Evolutionary conservation across 225 moss, liverwort and hornwort genomes (phyloP).

Genomic region (Pseudisothecium myosuroides): DNA sequence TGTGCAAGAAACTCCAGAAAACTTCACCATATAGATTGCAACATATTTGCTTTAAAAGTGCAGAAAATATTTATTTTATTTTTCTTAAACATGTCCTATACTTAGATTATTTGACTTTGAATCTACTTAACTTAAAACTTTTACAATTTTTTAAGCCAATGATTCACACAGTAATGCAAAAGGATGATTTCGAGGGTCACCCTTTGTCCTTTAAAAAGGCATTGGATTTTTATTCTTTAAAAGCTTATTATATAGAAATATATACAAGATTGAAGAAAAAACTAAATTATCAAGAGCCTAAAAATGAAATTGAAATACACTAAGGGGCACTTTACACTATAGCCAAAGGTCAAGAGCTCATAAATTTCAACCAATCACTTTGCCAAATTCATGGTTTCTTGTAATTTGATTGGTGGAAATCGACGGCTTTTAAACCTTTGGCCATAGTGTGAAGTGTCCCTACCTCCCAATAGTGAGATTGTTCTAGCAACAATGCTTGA

Average conservation of each 20-base stretch:
- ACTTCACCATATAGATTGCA: background rate
- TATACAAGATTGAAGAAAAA: background rate
- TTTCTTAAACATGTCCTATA: fast-evolving
- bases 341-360: fast-evolving
- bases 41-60: background rate
- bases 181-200: no score
- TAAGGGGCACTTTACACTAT: no score
- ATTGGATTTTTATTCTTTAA: no score
- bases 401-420: background rate
- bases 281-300: fast-evolving
- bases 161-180: no score
- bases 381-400: background rate
- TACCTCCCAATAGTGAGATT: background rate
- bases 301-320: background rate
- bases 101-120: no score
- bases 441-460: no score
- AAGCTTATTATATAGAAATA: fast-evolving
- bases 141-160: no score
- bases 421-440: fast-evolving
- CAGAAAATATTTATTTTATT: background rate
- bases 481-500: background rate
- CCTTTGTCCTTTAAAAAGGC: no score
- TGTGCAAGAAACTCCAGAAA: fast-evolving
- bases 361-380: background rate
- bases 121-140: background rate